phyloP scores from a whole-genome alignment of 2,329 filamentous ascomycete species.

The Penicillium sp. region DNA sequence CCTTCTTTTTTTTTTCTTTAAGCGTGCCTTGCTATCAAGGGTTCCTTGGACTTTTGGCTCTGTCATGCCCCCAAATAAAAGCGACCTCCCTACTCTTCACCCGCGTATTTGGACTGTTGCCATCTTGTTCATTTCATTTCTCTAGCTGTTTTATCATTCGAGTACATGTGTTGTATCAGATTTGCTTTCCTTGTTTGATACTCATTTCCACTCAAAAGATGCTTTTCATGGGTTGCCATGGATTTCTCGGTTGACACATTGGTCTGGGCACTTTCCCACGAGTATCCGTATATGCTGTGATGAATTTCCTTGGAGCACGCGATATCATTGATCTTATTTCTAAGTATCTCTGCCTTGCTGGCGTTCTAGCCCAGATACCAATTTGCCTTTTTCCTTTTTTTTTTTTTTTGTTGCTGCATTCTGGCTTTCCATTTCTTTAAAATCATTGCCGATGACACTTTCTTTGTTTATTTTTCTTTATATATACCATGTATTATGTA shows the following conservation, averaged over 20 bases:
- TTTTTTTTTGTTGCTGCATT: conserved; percentile 3
- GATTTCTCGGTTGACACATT: conserved; percentile 21
- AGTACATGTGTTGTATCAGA: conserved; percentile 22
- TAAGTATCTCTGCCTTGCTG: conserved; percentile 18
- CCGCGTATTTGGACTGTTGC: conserved; percentile 24
- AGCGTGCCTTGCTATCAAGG: conserved; percentile 34
- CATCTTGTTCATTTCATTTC: conserved; percentile 20
- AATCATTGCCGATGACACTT: not conserved
- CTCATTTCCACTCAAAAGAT: conserved; percentile 18
- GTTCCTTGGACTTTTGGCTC: conserved; percentile 34
- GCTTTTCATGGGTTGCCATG: conserved; percentile 15
- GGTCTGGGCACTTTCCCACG: conserved; percentile 8
- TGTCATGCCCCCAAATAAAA: conserved; percentile 39
- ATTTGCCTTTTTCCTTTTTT: conserved; percentile 19
- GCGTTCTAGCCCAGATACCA: conserved; percentile 31
- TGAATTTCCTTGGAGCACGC: conserved; percentile 21
- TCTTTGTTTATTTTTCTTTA: not conserved
- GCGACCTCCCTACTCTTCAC: conserved; percentile 29
- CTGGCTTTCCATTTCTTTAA: conserved; percentile 9
- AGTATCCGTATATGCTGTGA: conserved; percentile 29
- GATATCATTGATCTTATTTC: conserved; percentile 15
- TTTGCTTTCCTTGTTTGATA: conserved; percentile 23
- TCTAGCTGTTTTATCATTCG: conserved; percentile 20
- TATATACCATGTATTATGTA: not conserved
- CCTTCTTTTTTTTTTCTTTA: conserved; percentile 27